Percentiles rank a stretch among this genome's conserved stretches.
Evolutionary conservation across 306 rosid species (phyloP).

Genomic region (Carpinus viminea): DNA sequence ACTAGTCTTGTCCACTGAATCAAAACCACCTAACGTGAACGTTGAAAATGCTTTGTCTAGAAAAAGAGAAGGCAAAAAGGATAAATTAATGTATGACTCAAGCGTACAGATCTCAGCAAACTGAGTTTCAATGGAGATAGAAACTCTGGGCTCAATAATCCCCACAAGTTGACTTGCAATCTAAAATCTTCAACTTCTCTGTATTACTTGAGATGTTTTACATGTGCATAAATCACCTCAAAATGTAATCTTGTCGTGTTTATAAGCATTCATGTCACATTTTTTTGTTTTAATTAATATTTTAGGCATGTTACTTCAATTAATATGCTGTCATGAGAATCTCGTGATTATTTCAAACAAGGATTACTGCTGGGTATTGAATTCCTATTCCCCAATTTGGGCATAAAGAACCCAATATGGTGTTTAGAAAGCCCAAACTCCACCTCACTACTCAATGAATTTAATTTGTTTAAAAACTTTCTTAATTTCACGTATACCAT

Average conservation of each 20-base stretch:
- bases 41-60: neutral
- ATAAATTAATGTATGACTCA: constrained; percentile 4
- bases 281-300: neutral
- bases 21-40: neutral
- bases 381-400: neutral
- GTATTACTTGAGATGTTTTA: neutral
- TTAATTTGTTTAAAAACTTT: neutral
- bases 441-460: neutral
- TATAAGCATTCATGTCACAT: neutral
- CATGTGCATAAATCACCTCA: neutral
- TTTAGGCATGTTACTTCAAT: neutral
- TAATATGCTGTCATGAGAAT: neutral
- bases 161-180: neutral
- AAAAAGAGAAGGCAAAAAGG: neutral
- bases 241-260: neutral
- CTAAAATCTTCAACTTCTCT: neutral
- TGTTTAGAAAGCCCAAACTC: neutral
- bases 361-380: neutral
- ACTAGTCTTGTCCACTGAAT: neutral
- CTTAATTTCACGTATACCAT: neutral
- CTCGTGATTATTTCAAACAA: neutral
- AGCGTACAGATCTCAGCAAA: neutral
- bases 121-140: neutral
- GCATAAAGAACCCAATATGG: neutral
- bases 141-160: constrained; percentile 6